These are phyloP conservation scores for Apiotrichum domesticum DNA, from an alignment of 1,284 basidiomycete species.

Conservation along the genomic window DNA sequence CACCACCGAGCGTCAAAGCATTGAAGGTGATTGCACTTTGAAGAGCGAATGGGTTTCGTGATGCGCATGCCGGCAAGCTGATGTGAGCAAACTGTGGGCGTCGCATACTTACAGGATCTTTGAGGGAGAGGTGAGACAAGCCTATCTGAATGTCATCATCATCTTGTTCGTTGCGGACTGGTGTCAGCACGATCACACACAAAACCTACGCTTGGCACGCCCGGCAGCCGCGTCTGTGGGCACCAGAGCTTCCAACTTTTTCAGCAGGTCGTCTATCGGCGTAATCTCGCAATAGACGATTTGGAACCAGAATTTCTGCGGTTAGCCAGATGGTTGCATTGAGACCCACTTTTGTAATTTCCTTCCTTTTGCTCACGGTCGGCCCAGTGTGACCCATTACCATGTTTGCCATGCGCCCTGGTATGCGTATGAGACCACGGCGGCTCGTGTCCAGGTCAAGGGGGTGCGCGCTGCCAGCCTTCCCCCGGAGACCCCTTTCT, in stretches of 20 bases:
- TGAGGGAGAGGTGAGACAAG: constrained; percentile 77
- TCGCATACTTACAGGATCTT: constrained; percentile 64
- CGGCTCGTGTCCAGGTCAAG: constrained; percentile 65
- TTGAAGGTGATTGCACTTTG: constrained; percentile 78
- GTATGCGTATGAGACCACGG: constrained; percentile 50
- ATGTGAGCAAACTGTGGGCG: too few relatives aligned
- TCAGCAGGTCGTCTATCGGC: constrained; percentile 61
- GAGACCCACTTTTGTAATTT: constrained; percentile 34
- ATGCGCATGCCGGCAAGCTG: constrained; percentile 87
- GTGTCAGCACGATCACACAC: background rate
- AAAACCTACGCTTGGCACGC: constrained; percentile 16
- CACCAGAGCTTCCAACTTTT: constrained; percentile 23
- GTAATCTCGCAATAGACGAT: constrained; percentile 74
- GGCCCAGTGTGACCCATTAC: constrained; percentile 83
- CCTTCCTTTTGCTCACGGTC: constrained; percentile 41
- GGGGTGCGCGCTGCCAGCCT: constrained; percentile 90
- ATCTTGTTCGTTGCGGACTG: constrained; percentile 61
- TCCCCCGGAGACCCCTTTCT: constrained; percentile 88
- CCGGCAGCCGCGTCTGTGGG: constrained; percentile 25
- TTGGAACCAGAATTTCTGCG: constrained; percentile 75
- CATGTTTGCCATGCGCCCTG: constrained; percentile 58
- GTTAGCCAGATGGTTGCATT: background rate
- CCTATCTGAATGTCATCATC: constrained; percentile 87
- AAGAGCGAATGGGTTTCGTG: constrained; percentile 74
- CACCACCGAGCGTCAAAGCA: constrained; percentile 95